Evolutionary conservation across 306 rosid species (phyloP), one percentile per base, ranked within the genome.

Genomic region (Boehmeria nivea): DNA sequence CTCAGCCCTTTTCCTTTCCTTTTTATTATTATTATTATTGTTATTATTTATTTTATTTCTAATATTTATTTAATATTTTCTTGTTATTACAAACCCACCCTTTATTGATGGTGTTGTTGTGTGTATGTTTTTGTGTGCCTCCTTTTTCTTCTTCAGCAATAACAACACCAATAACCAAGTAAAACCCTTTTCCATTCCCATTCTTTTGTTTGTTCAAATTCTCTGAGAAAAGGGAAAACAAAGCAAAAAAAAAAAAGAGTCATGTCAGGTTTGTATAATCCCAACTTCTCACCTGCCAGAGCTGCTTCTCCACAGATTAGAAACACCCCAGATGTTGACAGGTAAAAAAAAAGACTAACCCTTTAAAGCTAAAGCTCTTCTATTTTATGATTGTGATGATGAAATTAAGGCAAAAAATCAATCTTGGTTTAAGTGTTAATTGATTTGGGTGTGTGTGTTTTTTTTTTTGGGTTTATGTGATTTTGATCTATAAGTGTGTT

Each of bases 221-320:
- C 79, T 84, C 69, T 63, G 54, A 14, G 34, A 0, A 15, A 42
- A 56, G 21, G 17, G 20, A 33, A n/a, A 51, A 34, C 23, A 49
- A 7, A 20, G 26, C 21, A 13, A 40, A 27, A 21, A 47, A 18
- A 36, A 43, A 57, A 11, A 22, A 14, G 54, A 74, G 76, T 66
- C 63, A 89, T 89, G 97, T 89, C 95, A 59, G 97, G 97, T 54
- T 76, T 89, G 86, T 89, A 89, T 63, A 86, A 82, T 73, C 77
- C 87, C 63, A 89, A 89, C 81, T 89, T 86, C 81, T 89, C 97
- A 34, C 97, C 89, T 36, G 95, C 89, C 51, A 86, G 97, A 83
- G 93, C 97, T 46, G 97, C 76, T 74, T 89, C 97, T 59, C 95
- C 97, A 17, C 97, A 86, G 81, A 89, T 89, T 84, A 83, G 97